Evolutionary conservation across 164 flowering plant genomes (phyloP), one percentile per base, ranked within the genome.

Genomic region (Liquidambar formosana): DNA sequence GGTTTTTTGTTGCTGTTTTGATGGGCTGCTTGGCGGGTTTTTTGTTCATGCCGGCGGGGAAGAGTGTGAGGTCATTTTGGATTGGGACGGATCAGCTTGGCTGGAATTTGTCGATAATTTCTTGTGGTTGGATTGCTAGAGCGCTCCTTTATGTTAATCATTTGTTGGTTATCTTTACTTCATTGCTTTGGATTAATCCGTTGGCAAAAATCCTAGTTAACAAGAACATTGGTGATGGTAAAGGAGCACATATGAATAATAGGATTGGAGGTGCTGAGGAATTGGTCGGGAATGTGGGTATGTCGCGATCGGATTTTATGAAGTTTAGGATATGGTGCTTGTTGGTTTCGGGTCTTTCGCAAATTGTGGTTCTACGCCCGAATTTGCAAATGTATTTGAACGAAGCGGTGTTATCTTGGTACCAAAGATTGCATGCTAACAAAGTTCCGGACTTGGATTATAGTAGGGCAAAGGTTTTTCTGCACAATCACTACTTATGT

Each of bases 401-500:
- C 57, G 99, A 95, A 76, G 97, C 97, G 8, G 84, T 95, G 47
- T 64, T 95, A 19, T 87, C 88, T 57, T 95, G 99, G 99, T 95
- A 95, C 75, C 99, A 95, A 66, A 82, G 99, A 49, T 73, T 95
- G 77, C 99, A 95, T 60, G 81, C 96, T 6, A 87, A 97, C 74
- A 89, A 84, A 74, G 88, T 91, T 61, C 99, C 99, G 8, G 99
- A 95, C 61, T 84, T 91, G 92, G 97, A 87, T 44, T 95, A 84
- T 66, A 91, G 99, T 64, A 75, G 98, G 75, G 97, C 97, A 2
- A 95, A 95, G 78, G 89, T 95, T 62, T 95, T 95, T 75, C 84
- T 95, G 64, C 97, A 95, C 79, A 93, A 93, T 73, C 89, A 95
- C 77, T 90, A 85, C 75, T 46, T 90, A 22, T 89, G 96, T 71